Evolutionary conservation across 108 stramenopile genomes (phyloP).

Genomic region (Licmophora abbreviata): DNA sequence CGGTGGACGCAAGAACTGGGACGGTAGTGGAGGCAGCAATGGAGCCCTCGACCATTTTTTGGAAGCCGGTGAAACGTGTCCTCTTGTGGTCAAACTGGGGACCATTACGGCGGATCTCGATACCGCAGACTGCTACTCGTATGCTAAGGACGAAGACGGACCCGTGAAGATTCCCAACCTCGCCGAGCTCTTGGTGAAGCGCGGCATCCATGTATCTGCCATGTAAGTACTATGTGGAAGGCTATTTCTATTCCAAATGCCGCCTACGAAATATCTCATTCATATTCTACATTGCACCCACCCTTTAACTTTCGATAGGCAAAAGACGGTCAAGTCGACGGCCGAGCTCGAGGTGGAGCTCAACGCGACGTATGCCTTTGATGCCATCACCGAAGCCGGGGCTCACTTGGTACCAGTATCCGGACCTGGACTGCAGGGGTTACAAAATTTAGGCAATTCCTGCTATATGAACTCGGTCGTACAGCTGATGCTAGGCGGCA

Average conservation of each 20-base stretch:
- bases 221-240: slow-evolving; percentile 26
- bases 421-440: slow-evolving; percentile 86
- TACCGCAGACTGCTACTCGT: slow-evolving; percentile 94
- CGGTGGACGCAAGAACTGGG: slow-evolving; percentile 97
- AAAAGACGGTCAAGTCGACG: slow-evolving; percentile 96
- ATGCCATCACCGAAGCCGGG: slow-evolving; percentile 91
- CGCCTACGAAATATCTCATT: not conserved
- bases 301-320: slow-evolving; percentile 16
- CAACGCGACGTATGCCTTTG: slow-evolving; percentile 90
- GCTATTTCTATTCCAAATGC: not conserved
- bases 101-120: slow-evolving; percentile 89
- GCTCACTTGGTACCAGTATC: slow-evolving; percentile 71
- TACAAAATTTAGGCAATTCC: slow-evolving; percentile 96
- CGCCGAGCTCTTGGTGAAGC: slow-evolving; percentile 80
- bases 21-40: slow-evolving; percentile 92
- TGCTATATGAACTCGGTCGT: slow-evolving; percentile 94
- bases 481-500: slow-evolving; percentile 69
- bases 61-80: slow-evolving; percentile 85
- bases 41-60: slow-evolving; percentile 94
- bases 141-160: slow-evolving; percentile 97
- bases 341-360: slow-evolving; percentile 96
- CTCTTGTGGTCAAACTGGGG: slow-evolving; percentile 96
- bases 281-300: not conserved
- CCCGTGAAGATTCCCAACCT: slow-evolving; percentile 94
- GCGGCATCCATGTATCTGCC: slow-evolving; percentile 79